Evolutionary conservation across 257 asterid species (phyloP), one percentile per base, ranked within the genome.

Genomic region (Ajuga chamaepitys): DNA sequence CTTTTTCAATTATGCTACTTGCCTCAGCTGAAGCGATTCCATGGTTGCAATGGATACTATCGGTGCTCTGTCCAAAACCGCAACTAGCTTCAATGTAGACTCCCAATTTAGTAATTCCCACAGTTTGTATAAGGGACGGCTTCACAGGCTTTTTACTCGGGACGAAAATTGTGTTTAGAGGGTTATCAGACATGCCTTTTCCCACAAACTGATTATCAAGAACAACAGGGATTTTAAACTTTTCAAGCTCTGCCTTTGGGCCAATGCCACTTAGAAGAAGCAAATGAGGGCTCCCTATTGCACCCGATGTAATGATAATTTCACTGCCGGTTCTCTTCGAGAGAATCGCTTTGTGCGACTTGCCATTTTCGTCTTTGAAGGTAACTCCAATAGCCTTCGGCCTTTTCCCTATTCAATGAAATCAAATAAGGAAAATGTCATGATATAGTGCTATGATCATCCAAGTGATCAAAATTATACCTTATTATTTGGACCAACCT

Each of bases 231-330:
- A 94, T 82, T 65, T 83, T 80, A 46, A 88, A 68, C 64, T 75
- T 86, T 11, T 85, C 58, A 21, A 94, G 92, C 10, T 90, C 91
- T 0, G 62, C 67, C 68, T 85, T 85, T 3, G 95, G 97, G 54
- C 99, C 97, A 7, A 94, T 81, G 67, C 99, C 97, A 62, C 99
- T 94, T 4, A 90, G 82, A 52, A 94, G 79, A 76, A 90, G 67
- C 75, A 94, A 64, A n/a, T 94, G 99, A 50, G 99, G 96, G 83
- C 93, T 94, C 42, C 97, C 99, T 7, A 94, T 86, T 26, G 99
- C 97, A n/a, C 99, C 97, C 7, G 87, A 80, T 1, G 97, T 73
- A 60, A 90, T 74, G 6, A 94, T 80, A 72, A 94, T 48, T 58
- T 94, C 96, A 59, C 99, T 88, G n/a, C 81, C 72, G 9, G 45